A percentile compares a stretch with the other conserved stretches of the same genome.
Conservation (phyloP, 2,329 filamentous ascomycete species). For the Ophiostoma ulmi region DNA sequence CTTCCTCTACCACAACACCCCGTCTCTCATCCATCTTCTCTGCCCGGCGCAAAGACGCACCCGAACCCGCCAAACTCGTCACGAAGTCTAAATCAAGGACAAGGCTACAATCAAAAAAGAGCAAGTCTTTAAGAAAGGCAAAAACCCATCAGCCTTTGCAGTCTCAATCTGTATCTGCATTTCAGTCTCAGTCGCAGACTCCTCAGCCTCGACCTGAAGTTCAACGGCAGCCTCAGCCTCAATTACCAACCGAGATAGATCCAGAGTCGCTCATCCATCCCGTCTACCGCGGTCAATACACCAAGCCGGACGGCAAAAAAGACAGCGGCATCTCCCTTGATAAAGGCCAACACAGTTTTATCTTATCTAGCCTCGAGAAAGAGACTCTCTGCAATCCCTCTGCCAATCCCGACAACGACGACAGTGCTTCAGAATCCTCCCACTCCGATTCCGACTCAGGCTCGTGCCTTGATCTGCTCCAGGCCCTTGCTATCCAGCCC, state of each 20-base stretch:
- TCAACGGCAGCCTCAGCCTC: neutral
- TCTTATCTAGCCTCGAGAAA: neutral
- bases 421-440: slow-evolving; percentile 4
- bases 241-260: neutral
- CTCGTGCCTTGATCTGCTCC: slow-evolving; percentile 30
- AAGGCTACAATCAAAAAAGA: neutral
- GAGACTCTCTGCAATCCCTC: neutral
- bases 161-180: neutral
- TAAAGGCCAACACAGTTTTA: neutral
- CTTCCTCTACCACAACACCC: neutral
- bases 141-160: neutral
- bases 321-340: slow-evolving; percentile 25
- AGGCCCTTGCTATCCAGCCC: slow-evolving; percentile 32
- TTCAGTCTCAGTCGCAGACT: neutral
- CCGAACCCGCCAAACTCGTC: neutral
- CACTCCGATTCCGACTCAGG: slow-evolving; percentile 27
- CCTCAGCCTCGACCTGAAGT: neutral
- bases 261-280: slow-evolving; percentile 12
- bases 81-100: neutral
- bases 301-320: slow-evolving; percentile 22
- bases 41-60: neutral
- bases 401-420: neutral
- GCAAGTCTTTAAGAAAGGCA: neutral
- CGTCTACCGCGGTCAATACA: slow-evolving; percentile 7
- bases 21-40: slow-evolving; percentile 8